A percentile compares a stretch with the other conserved stretches of the same genome.
These are phyloP conservation scores for Penicillium sp. DNA, from an alignment of 2,329 filamentous ascomycete species.

Conservation along the genomic window DNA sequence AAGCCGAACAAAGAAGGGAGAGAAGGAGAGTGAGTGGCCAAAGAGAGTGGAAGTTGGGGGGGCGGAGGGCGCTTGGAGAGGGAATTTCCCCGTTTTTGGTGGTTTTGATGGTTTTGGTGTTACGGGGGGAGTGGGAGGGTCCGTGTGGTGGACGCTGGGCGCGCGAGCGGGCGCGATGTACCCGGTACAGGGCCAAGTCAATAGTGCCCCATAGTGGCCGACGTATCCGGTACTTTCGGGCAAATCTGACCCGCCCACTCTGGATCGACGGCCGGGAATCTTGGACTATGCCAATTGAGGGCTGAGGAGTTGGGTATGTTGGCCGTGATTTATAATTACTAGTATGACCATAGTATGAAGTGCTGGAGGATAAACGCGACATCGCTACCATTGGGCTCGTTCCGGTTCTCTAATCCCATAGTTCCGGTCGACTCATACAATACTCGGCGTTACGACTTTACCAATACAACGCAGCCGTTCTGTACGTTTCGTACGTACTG, in stretches of 20 bases:
- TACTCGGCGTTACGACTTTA: too few species aligned
- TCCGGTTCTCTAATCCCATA: too few species aligned
- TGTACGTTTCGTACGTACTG: too few species aligned
- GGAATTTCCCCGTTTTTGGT: slow-evolving; percentile 16
- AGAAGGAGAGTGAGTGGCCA: slow-evolving; percentile 11
- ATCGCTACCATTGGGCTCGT: too few species aligned
- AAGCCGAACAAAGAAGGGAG: slow-evolving; percentile 16
- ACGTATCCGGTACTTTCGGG: slow-evolving; percentile 2
- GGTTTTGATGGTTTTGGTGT: slow-evolving; percentile 5
- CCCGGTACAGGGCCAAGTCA: not conserved
- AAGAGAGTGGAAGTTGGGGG: slow-evolving; percentile 12
- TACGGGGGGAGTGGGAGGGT: slow-evolving; percentile 8
- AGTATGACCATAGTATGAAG: not conserved
- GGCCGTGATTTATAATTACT: not conserved
- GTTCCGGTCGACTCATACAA: too few species aligned
- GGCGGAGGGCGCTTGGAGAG: slow-evolving; percentile 16
- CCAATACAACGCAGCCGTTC: too few species aligned
- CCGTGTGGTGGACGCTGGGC: slow-evolving; percentile 6
- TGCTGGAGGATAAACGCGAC: not conserved
- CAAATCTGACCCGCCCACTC: slow-evolving; percentile 6
- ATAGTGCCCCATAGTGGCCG: slow-evolving; percentile 8
- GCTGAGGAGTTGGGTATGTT: too few species aligned
- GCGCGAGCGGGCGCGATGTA: not conserved
- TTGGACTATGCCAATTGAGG: not conserved
- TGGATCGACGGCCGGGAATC: not conserved